Percentiles rank a stretch among this genome's conserved stretches.
Evolutionary conservation across 345 rosid genomes (phyloP).

Genomic region (Eucalyptus sp.): DNA sequence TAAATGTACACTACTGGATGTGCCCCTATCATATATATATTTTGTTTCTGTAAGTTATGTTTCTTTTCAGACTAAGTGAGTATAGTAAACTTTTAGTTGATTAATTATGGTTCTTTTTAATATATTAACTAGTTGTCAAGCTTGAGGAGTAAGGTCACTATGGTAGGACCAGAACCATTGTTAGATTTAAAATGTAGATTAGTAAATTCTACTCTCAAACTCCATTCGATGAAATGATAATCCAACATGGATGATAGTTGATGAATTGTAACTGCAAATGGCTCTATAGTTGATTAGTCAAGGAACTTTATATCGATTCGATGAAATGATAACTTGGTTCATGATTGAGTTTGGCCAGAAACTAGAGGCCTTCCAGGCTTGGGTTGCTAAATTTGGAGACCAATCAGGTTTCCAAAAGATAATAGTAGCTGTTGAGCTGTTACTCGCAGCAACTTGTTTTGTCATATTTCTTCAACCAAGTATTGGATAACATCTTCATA

Average conservation of each 20-base stretch:
- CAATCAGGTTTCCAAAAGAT: neutral
- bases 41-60: neutral
- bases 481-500: neutral
- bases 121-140: neutral
- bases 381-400: neutral
- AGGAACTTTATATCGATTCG: neutral
- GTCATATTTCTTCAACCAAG: neutral
- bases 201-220: neutral
- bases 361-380: neutral
- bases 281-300: neutral
- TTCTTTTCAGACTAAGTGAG: neutral
- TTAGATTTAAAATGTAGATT: neutral
- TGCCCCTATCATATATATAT: neutral
- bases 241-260: neutral
- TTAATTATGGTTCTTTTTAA: neutral
- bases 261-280: neutral
- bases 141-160: neutral
- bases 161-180: neutral
- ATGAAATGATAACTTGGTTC: neutral
- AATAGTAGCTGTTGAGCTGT: neutral
- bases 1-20: neutral
- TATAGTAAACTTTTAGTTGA: neutral
- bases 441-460: neutral
- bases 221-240: neutral
- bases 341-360: neutral